Evolutionary conservation across 306 rosid genomes (phyloP).

Genomic region (Cucumis hystrix): DNA sequence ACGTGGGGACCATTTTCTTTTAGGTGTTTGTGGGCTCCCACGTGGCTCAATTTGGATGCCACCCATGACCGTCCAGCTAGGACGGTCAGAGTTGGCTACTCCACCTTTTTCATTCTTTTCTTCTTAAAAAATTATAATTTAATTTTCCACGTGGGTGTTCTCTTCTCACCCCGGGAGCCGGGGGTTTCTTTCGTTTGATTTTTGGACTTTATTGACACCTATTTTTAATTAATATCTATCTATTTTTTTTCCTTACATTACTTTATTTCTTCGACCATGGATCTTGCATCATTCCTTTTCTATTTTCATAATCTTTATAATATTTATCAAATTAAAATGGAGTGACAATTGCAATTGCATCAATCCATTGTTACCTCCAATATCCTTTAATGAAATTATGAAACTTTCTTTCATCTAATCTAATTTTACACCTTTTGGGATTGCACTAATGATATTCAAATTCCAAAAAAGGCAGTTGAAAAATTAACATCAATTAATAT

Average conservation of each 20-base stretch:
- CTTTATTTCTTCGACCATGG: no score
- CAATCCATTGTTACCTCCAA: no score
- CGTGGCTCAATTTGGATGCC: neutral
- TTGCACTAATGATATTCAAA: neutral
- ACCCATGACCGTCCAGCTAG: neutral
- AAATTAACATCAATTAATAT: neutral
- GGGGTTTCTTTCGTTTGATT: neutral
- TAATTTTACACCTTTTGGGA: no score
- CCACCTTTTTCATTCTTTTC: neutral
- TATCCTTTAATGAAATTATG: no score
- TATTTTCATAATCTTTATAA: no score
- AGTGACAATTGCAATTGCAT: no score
- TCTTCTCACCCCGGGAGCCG: neutral
- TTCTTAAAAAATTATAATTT: neutral
- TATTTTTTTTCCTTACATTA: no score
- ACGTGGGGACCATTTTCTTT: neutral
- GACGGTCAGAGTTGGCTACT: slow-evolving; percentile 5
- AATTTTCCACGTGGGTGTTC: neutral
- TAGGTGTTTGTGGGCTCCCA: neutral
- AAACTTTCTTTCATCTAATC: no score
- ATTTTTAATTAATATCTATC: neutral
- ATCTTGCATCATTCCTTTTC: no score
- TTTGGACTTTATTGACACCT: neutral
- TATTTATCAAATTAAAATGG: no score
- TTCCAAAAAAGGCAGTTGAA: neutral